phyloP scores from a whole-genome alignment of 78 protist genomes.

The Speleostelium caveatum region DNA sequence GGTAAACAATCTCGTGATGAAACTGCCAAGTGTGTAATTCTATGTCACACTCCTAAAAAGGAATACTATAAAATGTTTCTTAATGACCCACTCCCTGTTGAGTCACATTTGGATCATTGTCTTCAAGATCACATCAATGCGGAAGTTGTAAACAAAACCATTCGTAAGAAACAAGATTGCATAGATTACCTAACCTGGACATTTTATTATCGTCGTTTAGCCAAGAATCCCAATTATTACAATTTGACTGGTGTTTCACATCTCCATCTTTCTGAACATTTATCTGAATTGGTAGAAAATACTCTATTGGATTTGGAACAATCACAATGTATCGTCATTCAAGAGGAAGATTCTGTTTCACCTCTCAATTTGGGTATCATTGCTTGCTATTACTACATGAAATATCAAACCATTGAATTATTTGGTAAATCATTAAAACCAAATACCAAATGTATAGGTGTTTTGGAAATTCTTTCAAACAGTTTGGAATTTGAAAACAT shows the following conservation, averaged over 20 bases:
- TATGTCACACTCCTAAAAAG: constrained; percentile 91
- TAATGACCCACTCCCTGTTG: constrained; percentile 98
- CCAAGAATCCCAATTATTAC: constrained; percentile 97
- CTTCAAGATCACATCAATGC: constrained; percentile 94
- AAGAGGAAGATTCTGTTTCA: constrained; percentile 88
- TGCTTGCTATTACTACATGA: constrained; percentile 96
- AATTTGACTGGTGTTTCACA: constrained; percentile 83
- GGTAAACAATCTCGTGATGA: constrained; percentile 44
- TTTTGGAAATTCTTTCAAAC: constrained; percentile 89
- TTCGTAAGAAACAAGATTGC: constrained; percentile 93
- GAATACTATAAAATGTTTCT: constrained; percentile 93
- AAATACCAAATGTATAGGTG: constrained; percentile 84
- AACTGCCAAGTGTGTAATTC: constrained; percentile 79
- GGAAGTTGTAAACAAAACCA: constrained; percentile 84
- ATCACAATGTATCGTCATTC: constrained; percentile 85
- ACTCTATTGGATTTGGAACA: constrained; percentile 91
- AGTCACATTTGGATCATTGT: constrained; percentile 93
- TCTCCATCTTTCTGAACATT: constrained; percentile 93
- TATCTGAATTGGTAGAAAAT: constrained; percentile 96
- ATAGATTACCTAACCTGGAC: constrained; percentile 98
- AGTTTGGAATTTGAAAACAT: constrained; percentile 93
- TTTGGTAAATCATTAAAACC: constrained; percentile 80
- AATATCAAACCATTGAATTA: constrained; percentile 95
- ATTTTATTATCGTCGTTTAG: constrained; percentile 92
- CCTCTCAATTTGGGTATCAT: constrained; percentile 97